Evolutionary conservation across 2,329 filamentous ascomycete genomes (phyloP).

Genomic region (Colletotrichum brevisporum): DNA sequence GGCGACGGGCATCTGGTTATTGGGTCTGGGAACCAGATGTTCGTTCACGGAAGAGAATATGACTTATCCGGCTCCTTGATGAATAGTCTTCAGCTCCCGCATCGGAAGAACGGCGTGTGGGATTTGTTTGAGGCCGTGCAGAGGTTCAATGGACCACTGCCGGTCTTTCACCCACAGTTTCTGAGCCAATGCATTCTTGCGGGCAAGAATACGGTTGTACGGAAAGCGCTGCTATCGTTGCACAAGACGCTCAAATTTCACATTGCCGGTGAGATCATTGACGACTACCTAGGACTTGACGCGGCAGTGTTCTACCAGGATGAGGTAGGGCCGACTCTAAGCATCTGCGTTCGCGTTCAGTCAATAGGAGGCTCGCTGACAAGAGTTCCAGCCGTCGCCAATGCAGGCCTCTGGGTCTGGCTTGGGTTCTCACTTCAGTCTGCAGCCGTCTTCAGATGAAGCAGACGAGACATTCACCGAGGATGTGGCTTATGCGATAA

Average conservation of each 20-base stretch:
- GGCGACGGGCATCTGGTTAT: constrained; percentile 87
- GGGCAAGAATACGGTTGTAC: constrained; percentile 81
- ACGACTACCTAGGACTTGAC: constrained; percentile 80
- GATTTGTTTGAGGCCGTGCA: constrained; percentile 88
- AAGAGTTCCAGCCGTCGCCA: not conserved
- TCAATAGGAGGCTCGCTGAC: constrained; percentile 1
- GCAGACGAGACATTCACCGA: constrained; percentile 79
- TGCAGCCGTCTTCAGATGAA: constrained; percentile 54
- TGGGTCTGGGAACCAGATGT: constrained; percentile 91
- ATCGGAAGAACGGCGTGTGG: constrained; percentile 65
- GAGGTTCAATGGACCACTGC: constrained; percentile 87
- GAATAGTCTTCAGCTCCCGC: constrained; percentile 63
- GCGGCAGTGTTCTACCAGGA: constrained; percentile 70
- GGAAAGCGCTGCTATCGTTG: constrained; percentile 79
- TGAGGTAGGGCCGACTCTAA: constrained; percentile 45
- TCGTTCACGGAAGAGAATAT: constrained; percentile 85
- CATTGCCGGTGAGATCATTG: constrained; percentile 83
- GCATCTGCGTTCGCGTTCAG: not conserved
- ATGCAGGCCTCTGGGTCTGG: constrained; percentile 46
- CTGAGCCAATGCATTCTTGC: constrained; percentile 87
- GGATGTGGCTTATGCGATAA: constrained; percentile 77
- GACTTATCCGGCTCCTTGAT: constrained; percentile 73
- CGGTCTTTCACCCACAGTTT: constrained; percentile 93
- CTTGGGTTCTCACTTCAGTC: constrained; percentile 55
- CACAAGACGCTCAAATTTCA: constrained; percentile 86